phyloP scores from a whole-genome alignment of 2,329 filamentous ascomycete species.

The Penicillium oxalicum region DNA sequence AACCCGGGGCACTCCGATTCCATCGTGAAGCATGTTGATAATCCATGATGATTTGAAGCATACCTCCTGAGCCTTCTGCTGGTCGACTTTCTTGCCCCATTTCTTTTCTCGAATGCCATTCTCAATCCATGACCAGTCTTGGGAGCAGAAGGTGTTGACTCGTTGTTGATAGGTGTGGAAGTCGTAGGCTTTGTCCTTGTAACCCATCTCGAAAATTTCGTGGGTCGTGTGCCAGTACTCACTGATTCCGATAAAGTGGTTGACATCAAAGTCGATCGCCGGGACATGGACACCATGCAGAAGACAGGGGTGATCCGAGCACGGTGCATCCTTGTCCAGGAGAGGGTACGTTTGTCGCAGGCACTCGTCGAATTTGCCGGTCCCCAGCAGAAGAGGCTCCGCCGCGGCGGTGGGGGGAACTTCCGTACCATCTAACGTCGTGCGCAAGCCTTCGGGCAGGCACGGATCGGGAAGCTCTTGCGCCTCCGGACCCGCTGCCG shows the following conservation, averaged over 20 bases:
- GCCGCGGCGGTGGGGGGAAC: constrained; percentile 36
- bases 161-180: constrained; percentile 81
- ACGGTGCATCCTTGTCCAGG: constrained; percentile 81
- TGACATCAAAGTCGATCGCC: constrained; percentile 92
- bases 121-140: constrained; percentile 73
- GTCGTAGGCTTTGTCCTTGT: constrained; percentile 77
- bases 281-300: constrained; percentile 89
- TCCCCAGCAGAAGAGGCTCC: constrained; percentile 64
- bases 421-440: constrained; percentile 64
- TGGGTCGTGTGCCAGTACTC: constrained; percentile 99
- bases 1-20: constrained; percentile 84
- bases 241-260: constrained; percentile 95
- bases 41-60: constrained; percentile 99
- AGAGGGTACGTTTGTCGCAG: constrained; percentile 75
- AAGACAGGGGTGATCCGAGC: constrained; percentile 75
- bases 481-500: constrained; percentile 55
- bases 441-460: constrained; percentile 69
- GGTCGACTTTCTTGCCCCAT: constrained; percentile 69
- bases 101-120: constrained; percentile 58
- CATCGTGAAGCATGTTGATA: constrained; percentile 92
- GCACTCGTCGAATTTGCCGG: constrained; percentile 81
- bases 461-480: constrained; percentile 84
- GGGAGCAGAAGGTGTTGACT: constrained; percentile 77
- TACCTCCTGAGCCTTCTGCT: constrained; percentile 71
- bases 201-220: constrained; percentile 75